Base-by-base conservation (phyloP, 2,329 filamentous ascomycete species). In the Colletotrichum tropicicola region DNA sequence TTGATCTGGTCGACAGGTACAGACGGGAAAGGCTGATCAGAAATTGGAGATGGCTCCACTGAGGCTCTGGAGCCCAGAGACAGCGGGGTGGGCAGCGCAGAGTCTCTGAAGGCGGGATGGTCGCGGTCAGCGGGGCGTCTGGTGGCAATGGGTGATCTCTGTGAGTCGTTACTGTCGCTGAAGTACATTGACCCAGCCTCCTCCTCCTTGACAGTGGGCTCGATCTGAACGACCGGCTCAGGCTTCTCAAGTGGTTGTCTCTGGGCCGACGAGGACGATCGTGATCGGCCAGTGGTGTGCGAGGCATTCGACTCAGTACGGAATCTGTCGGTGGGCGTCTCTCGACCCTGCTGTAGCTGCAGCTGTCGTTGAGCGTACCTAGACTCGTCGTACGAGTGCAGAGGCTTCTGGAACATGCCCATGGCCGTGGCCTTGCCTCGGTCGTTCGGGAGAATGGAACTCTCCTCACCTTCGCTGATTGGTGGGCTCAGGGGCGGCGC, bases 291-390 rank as follows among this genome's bases (percentile, higher is more conserved):
- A 13, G 77, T 78, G 6, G 75, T 72, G 27, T 75, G 73, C 1
- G 82, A 82, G 5, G 74, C 73, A 60, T 78, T 81, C 0, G 82
- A 83, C 23, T 85, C 85, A 4, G 83, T 71, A 10, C 83, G 81
- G 68, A 73, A 73, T 7, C 79, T 78, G 32, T 77, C 77, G 0
- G 80, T 81, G 0, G 90, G 87, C 0, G 87, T 88, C 59, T 91
- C 90, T 25, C 91, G 87, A 27, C 90, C 92, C 71, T 92, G 87
- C 68, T 95, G 92, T 75, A 97, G 87, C 74, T 94, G 92, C 49
- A 92, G 81, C 72, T 97, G 92, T 45, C 93, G 88, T 73, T 97
- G 91, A 5, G 92, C 87, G 72, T 93, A 98, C 72, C 93, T 92
- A 19, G 91, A 88, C 72, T 98, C 94, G 71, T 97, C 93, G 70